phyloP scores from a whole-genome alignment of 129 eudicot species.

The Cynara cardunculus region DNA sequence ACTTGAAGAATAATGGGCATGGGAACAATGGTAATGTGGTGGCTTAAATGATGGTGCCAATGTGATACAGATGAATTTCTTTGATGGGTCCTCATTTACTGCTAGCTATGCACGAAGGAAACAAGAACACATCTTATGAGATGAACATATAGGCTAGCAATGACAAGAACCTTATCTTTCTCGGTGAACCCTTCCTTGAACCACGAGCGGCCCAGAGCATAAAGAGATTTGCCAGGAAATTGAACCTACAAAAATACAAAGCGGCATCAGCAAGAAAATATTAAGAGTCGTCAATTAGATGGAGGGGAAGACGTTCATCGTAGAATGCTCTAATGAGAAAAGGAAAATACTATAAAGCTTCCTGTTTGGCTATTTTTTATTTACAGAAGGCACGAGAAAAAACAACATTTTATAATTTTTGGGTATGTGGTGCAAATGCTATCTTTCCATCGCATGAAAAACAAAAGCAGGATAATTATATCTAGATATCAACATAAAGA shows the following conservation, averaged over 20 bases:
- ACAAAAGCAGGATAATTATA: background rate
- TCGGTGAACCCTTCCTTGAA: conserved; percentile 4
- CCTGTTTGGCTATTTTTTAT: background rate
- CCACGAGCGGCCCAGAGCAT: conserved; percentile 20
- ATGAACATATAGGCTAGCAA: background rate
- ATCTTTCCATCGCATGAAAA: background rate
- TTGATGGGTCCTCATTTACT: background rate
- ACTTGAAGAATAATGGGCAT: background rate
- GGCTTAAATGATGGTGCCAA: background rate
- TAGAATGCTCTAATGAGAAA: background rate
- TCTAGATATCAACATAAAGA: background rate
- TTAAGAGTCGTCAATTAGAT: background rate
- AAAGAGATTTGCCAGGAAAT: background rate
- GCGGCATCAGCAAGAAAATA: background rate
- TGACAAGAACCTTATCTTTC: conserved; percentile 13
- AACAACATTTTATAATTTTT: background rate
- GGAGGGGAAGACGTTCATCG: background rate
- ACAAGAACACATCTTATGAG: background rate
- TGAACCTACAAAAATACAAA: conserved; percentile 9
- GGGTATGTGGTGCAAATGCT: background rate
- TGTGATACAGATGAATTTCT: background rate
- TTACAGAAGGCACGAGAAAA: background rate
- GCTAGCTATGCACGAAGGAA: background rate
- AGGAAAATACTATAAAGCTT: background rate
- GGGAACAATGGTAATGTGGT: background rate